These are phyloP conservation scores for Heritiera fomes DNA, from an alignment of 345 rosid genomes.

Conservation along the genomic window DNA sequence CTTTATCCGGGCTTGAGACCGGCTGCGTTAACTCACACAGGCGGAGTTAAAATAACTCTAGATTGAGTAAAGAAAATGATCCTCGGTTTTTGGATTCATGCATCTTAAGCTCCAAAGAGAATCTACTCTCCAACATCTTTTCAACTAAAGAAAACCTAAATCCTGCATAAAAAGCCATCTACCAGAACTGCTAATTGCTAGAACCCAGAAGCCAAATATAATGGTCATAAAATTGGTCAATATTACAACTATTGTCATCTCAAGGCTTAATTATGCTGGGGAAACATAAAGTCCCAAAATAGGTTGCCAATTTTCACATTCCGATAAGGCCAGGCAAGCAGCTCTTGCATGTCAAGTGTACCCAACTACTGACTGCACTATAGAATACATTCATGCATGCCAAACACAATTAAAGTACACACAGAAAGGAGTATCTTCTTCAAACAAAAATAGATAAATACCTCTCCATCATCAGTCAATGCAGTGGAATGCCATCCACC, in stretches of 20 bases:
- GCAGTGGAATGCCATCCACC: conserved; percentile 99
- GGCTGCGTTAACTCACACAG: no score
- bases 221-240: not conserved
- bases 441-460: conserved; percentile 28
- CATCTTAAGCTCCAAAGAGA: not conserved
- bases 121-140: not conserved
- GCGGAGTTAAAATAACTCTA: not conserved
- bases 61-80: not conserved
- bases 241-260: not conserved
- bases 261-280: not conserved
- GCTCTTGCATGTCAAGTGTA: not conserved
- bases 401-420: not conserved
- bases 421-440: conserved; percentile 8
- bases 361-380: not conserved
- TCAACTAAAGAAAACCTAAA: not conserved
- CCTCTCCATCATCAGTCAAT: conserved; percentile 83
- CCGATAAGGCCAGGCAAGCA: not conserved
- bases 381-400: not conserved
- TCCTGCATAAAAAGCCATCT: not conserved
- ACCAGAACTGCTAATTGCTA: not conserved
- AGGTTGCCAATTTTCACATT: not conserved
- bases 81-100: not conserved
- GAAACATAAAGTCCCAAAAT: not conserved
- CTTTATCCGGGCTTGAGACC: no score
- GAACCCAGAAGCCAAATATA: not conserved